Conservation (phyloP, 441 rosid genomes). For the Monsonia emarginata region DNA sequence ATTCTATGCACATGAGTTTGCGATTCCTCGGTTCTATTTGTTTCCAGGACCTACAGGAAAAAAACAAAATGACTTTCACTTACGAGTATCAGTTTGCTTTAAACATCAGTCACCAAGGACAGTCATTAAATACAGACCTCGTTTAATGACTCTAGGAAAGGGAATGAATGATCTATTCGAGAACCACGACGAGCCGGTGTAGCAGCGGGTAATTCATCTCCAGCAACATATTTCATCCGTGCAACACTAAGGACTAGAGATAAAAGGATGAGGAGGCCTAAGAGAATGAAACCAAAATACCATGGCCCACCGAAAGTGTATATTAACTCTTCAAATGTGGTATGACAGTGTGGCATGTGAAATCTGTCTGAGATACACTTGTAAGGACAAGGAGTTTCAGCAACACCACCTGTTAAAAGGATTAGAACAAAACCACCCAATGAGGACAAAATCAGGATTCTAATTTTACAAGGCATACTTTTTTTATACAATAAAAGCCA, state of each 20-base stretch:
- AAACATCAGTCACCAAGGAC: not conserved
- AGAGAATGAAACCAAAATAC: constrained; percentile 60
- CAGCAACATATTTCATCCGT: constrained; percentile 72
- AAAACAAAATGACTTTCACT: constrained; percentile 8
- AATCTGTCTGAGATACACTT: constrained; percentile 70
- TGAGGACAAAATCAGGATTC: not conserved
- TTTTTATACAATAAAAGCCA: no score
- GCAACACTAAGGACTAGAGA: constrained; percentile 89
- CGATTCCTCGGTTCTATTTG: constrained; percentile 74
- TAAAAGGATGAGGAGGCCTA: constrained; percentile 64
- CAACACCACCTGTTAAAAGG: constrained; percentile 56
- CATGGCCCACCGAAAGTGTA: constrained; percentile 95
- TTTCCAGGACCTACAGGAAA: constrained; percentile 56
- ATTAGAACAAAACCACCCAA: constrained; percentile 11
- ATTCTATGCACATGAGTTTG: constrained; percentile 77
- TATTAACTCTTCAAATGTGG: constrained; percentile 75
- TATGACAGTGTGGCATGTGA: constrained; percentile 85
- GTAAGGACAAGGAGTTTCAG: constrained; percentile 78
- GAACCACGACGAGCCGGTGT: constrained; percentile 55
- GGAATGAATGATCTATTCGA: constrained; percentile 68
- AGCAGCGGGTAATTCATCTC: constrained; percentile 58
- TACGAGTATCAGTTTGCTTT: not conserved
- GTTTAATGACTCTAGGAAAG: constrained; percentile 79
- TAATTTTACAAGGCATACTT: not conserved
- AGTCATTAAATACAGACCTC: constrained; percentile 38